These are phyloP conservation scores for Sordariomycetes sp. DNA, from an alignment of 2,329 filamentous ascomycete genomes.

Conservation along the genomic window DNA sequence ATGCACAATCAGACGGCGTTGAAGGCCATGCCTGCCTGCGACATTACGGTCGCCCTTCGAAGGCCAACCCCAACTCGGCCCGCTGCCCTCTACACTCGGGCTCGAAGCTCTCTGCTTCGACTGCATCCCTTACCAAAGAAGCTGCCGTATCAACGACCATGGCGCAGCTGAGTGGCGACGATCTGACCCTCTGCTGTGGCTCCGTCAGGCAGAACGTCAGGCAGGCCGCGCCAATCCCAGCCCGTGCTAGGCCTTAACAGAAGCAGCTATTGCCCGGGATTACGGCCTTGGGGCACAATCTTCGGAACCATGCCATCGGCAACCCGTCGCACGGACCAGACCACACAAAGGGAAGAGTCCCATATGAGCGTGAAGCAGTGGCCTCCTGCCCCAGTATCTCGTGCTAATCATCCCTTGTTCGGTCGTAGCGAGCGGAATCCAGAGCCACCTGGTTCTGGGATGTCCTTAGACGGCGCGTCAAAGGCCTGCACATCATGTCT, in stretches of 20 bases:
- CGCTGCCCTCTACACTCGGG: no score
- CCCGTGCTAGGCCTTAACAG: background rate
- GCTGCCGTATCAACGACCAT: background rate
- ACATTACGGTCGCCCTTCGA: no score
- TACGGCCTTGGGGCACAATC: background rate
- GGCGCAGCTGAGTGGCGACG: background rate
- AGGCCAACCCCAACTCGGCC: no score
- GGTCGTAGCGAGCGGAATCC: background rate
- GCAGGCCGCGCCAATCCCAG: background rate
- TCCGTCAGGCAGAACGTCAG: background rate
- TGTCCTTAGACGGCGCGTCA: background rate
- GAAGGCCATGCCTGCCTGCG: no score
- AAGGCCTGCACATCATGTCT: background rate
- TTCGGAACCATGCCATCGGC: background rate
- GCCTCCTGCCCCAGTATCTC: background rate
- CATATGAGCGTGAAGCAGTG: background rate
- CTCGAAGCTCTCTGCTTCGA: no score
- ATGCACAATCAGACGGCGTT: no score
- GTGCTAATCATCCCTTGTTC: no score
- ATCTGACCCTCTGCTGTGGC: background rate
- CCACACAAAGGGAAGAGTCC: background rate
- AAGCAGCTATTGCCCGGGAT: background rate
- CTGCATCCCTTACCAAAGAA: no score
- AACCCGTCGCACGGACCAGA: background rate
- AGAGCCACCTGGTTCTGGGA: background rate